Percentiles rank a stretch among this genome's conserved stretches.
phyloP scores from a whole-genome alignment of 2,329 filamentous ascomycete genomes.

The Neocucurbitaria cava region DNA sequence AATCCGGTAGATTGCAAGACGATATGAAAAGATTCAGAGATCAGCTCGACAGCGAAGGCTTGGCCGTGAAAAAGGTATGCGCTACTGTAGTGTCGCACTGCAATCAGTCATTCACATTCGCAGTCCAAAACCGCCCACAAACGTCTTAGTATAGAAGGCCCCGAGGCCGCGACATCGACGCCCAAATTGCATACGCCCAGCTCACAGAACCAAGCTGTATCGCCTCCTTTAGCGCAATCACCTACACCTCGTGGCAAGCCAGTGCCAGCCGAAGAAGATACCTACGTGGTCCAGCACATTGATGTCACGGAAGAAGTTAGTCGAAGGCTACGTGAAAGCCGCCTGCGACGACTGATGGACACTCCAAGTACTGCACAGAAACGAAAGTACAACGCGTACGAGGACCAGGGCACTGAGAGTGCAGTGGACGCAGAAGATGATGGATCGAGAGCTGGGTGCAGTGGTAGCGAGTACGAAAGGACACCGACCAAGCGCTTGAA shows the following conservation, averaged over 20 bases:
- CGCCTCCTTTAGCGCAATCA: constrained; percentile 24
- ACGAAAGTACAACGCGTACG: constrained; percentile 39
- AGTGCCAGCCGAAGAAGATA: constrained; percentile 15
- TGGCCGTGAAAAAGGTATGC: constrained; percentile 32
- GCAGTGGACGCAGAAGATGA: constrained; percentile 23
- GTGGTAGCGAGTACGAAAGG: constrained; percentile 21
- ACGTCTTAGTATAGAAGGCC: constrained; percentile 38
- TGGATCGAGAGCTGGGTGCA: constrained; percentile 8
- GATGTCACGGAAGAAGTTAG: constrained; percentile 46
- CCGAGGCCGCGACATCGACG: constrained; percentile 10
- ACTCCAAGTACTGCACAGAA: constrained; percentile 44
- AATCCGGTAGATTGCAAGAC: constrained; percentile 42
- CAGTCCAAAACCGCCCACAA: constrained; percentile 31
- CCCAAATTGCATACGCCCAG: constrained; percentile 11
- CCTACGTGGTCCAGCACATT: constrained; percentile 35
- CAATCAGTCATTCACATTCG: constrained; percentile 8
- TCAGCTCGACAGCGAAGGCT: constrained; percentile 35
- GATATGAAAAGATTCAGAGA: constrained; percentile 43
- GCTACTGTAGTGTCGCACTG: not conserved
- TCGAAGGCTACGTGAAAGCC: constrained; percentile 35
- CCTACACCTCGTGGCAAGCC: constrained; percentile 21
- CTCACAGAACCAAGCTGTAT: constrained; percentile 14
- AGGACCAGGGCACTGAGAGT: constrained; percentile 26
- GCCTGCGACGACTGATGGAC: constrained; percentile 40
- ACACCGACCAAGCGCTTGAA: constrained; percentile 36